These are phyloP conservation scores for Arachis hypogaea DNA, from an alignment of 306 rosid species.

Conservation along the genomic window DNA sequence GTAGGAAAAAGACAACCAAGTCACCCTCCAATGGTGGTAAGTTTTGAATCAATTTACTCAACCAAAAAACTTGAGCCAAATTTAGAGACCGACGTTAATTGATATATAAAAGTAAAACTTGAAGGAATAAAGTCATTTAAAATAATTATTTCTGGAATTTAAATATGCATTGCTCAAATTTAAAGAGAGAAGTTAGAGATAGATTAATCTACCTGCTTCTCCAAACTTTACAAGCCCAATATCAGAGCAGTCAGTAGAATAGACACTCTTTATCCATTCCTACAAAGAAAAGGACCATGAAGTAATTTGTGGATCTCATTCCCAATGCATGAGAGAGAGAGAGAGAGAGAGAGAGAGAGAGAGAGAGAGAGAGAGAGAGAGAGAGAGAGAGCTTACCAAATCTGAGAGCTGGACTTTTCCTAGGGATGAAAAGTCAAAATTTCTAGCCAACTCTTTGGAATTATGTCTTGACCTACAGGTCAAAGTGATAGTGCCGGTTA, in stretches of 20 bases:
- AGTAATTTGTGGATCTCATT: slow-evolving; percentile 35
- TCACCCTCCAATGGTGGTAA: slow-evolving; percentile 9
- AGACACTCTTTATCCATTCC: slow-evolving; percentile 84
- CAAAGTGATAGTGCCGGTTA: slow-evolving; percentile 38
- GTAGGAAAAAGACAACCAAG: slow-evolving; percentile 24
- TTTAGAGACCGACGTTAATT: slow-evolving; percentile 22
- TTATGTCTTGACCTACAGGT: slow-evolving; percentile 58
- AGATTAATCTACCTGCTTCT: slow-evolving; percentile 70
- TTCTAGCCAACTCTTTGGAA: slow-evolving; percentile 55
- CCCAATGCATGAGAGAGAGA: not conserved
- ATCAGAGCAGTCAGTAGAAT: slow-evolving; percentile 84
- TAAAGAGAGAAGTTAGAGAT: slow-evolving; percentile 12
- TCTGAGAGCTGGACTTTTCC: slow-evolving; percentile 74
- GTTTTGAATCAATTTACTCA: slow-evolving; percentile 21
- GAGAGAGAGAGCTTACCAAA: slow-evolving; percentile 52
- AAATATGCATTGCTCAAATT: not conserved
- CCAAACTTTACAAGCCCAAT: slow-evolving; percentile 70
- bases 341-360: no score
- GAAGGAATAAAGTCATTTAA: slow-evolving; percentile 12
- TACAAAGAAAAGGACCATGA: slow-evolving; percentile 39
- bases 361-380: no score
- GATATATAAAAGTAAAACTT: not conserved
- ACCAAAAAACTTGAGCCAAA: slow-evolving; percentile 29
- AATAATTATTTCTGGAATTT: slow-evolving; percentile 15
- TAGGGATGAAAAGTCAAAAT: slow-evolving; percentile 59